A percentile compares a stretch with the other conserved stretches of the same genome.
Conservation (phyloP, 1,284 basidiomycete species). For the Ganoderma multipileum region DNA sequence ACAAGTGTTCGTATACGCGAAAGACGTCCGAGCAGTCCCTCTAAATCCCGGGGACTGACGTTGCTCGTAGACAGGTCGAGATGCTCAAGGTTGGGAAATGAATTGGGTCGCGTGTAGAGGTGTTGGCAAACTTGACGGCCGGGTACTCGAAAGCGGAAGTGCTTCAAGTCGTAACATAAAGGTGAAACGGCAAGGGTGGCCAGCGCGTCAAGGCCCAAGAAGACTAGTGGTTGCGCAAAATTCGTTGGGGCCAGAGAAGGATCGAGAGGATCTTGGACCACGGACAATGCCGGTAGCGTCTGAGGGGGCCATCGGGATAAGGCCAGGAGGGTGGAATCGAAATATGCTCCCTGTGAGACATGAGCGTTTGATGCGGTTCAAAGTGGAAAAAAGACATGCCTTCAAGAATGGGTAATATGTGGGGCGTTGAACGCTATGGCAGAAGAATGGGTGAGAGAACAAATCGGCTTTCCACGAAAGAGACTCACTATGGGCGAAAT, state of each 20-base stretch:
- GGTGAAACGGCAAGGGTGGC: constrained; percentile 54
- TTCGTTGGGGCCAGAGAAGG: constrained; percentile 40
- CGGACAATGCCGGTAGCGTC: constrained; percentile 56
- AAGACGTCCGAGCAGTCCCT: constrained; percentile 54
- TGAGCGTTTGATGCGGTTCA: constrained; percentile 5
- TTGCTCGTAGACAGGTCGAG: constrained; percentile 70
- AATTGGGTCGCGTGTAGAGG: constrained; percentile 42
- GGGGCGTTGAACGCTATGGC: constrained; percentile 67
- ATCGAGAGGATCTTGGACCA: constrained; percentile 70
- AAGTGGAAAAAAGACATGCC: constrained; percentile 39
- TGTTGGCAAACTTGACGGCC: constrained; percentile 56
- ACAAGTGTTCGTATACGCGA: constrained; percentile 54
- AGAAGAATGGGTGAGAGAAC: not conserved
- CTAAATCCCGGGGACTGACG: constrained; percentile 55
- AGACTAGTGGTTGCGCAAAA: constrained; percentile 80
- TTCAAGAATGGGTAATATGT: constrained; percentile 75
- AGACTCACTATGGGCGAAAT: constrained; percentile 71
- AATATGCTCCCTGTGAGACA: constrained; percentile 64
- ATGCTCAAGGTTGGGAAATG: constrained; percentile 50
- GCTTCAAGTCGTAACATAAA: constrained; percentile 46
- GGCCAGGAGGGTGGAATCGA: constrained; percentile 62
- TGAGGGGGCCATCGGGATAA: constrained; percentile 63
- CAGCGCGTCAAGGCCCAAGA: constrained; percentile 66
- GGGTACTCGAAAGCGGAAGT: constrained; percentile 67
- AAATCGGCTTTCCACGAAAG: not conserved